Evolutionary conservation across 768 basidiomycete species (phyloP).

Genomic region (Hydnum rufescens): DNA sequence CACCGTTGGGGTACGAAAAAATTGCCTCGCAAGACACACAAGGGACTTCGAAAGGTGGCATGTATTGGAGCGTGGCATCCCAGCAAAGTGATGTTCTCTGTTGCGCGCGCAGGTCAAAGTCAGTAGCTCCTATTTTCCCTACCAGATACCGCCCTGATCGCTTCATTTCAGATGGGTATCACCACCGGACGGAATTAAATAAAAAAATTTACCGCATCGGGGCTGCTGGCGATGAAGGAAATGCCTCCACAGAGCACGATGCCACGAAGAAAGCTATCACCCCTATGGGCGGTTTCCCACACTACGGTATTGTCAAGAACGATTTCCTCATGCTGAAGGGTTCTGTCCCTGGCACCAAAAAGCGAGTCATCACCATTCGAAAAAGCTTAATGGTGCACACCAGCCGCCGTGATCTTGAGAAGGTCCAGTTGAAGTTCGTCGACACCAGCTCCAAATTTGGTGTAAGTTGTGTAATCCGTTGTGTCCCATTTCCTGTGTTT

Average conservation of each 20-base stretch:
- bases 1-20: conserved; percentile 99
- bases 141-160: not conserved
- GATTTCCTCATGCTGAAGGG: conserved; percentile 97
- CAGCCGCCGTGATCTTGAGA: conserved; percentile 88
- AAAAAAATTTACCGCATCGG: conserved; percentile 98
- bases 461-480: conserved; percentile 27
- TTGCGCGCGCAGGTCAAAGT: conserved; percentile 97
- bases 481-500: not conserved
- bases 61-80: conserved; percentile 99
- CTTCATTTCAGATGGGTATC: conserved; percentile 44
- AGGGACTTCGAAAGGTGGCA: conserved; percentile 99
- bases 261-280: conserved; percentile 86
- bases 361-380: conserved; percentile 93
- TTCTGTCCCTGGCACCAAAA: conserved; percentile 86
- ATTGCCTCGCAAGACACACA: conserved; percentile 96
- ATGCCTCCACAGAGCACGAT: conserved; percentile 89
- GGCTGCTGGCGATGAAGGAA: conserved; percentile 49
- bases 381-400: conserved; percentile 96
- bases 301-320: conserved; percentile 97
- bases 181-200: conserved; percentile 94
- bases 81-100: conserved; percentile 99
- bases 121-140: not conserved
- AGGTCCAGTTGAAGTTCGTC: conserved; percentile 96
- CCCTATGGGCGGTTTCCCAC: conserved; percentile 97
- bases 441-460: conserved; percentile 96